Evolutionary conservation across 129 eudicot species (phyloP).

Genomic region (Kitagawia praeruptora): DNA sequence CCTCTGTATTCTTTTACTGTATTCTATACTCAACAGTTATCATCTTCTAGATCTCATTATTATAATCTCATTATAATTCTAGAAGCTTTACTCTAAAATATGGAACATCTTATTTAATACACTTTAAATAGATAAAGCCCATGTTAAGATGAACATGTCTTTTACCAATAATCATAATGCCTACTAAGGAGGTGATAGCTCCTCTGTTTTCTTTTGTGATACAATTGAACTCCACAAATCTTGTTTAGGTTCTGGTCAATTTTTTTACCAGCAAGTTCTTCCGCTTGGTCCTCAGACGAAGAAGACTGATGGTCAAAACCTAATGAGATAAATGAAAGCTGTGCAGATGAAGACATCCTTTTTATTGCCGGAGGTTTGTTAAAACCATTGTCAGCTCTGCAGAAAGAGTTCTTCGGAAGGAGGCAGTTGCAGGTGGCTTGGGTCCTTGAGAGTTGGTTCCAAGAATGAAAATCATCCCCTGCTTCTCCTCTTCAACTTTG

Average conservation of each 20-base stretch:
- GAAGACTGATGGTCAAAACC: constrained; percentile 26
- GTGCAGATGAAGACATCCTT: constrained; percentile 40
- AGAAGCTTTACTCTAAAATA: no score
- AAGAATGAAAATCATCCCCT: constrained; percentile 65
- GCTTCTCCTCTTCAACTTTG: constrained; percentile 18
- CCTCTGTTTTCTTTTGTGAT: constrained; percentile 24
- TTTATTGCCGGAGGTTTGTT: constrained; percentile 33
- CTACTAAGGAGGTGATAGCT: constrained; percentile 51
- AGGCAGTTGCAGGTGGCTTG: constrained; percentile 18
- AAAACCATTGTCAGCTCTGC: constrained; percentile 57
- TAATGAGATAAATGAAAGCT: constrained; percentile 20
- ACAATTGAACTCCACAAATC: constrained; percentile 56
- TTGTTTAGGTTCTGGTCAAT: constrained; percentile 14
- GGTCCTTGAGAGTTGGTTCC: constrained; percentile 27
- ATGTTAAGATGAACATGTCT: no score
- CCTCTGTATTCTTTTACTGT: no score
- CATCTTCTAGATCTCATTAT: no score
- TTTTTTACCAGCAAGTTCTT: constrained; percentile 15
- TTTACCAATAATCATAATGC: no score
- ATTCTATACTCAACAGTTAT: no score
- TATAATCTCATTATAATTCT: no score
- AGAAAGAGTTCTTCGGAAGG: constrained; percentile 68
- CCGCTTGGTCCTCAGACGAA: constrained; percentile 27
- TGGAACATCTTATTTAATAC: no score
- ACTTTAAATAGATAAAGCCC: no score